Base-by-base conservation (phyloP, 768 basidiomycete species). In the Symmetrospora coprosmae region DNA sequence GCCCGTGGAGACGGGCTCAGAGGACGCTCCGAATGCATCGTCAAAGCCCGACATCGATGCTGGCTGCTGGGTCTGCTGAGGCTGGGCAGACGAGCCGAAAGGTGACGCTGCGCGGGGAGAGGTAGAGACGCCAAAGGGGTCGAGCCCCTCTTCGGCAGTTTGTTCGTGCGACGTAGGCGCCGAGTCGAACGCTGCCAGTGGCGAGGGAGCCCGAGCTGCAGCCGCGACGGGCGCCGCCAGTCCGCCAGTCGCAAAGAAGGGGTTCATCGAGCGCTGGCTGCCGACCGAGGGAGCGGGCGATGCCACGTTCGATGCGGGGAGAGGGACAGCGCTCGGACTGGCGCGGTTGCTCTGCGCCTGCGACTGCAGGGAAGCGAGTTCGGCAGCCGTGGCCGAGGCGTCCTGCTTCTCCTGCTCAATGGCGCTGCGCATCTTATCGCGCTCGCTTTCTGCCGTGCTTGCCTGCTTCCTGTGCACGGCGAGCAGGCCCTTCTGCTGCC, bases 381-480 rank as follows among this genome's bases (percentile, higher is more conserved):
- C n/a, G n/a, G 50, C 28, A 16, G 30, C 21, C 21, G 25, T 34
- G 35, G 50, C 27, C 13, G 13, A 23, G 21, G 4, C 14, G 3
- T 51, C 72, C 23, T 78, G 72, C 71, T 85, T 83, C 1, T 71
- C 75, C 45, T 75, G 73, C 6, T 41, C 63, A 34, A 65, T 60
- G 46, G 90, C 88, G 68, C 81, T 81, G 66, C 83, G 79, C 9
- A 75, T 76, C 71, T 81, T 85, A 14, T 78, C 79, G 58, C 79
- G 80, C 67, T 87, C 86, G 0, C 78, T 76, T 71, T 97, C 92
- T 64, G 87, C 84, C 4, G 85, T 81, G 25, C 79, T 79, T 27
- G 97, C 75, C 74, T 97, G 94, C 72, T 99, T 97, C 75, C 84
- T 84, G 4, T 87, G 86, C 70, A 97, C 92, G 4, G 90, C 90